Evolutionary conservation across 2,329 filamentous ascomycete species (phyloP).

Genomic region (Setomelanomma holmii): DNA sequence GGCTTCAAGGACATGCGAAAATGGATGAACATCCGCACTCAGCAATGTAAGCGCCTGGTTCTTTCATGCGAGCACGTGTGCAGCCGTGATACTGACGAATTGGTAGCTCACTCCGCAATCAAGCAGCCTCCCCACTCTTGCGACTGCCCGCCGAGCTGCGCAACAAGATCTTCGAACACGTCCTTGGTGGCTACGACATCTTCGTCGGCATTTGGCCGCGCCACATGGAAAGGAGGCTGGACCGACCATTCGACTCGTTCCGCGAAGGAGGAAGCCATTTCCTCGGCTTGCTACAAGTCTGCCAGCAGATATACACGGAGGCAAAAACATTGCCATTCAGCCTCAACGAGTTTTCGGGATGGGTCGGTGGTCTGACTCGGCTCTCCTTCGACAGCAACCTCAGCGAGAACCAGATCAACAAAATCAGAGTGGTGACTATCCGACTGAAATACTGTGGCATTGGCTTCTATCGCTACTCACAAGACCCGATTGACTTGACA

Average conservation of each 20-base stretch:
- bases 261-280: not conserved
- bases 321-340: not conserved
- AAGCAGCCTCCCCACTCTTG: not conserved
- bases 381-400: too few species aligned
- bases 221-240: too few species aligned
- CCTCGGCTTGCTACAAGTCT: not conserved
- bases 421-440: too few species aligned
- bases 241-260: not conserved
- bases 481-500: too few species aligned
- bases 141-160: conserved; percentile 7
- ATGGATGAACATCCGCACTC: not conserved
- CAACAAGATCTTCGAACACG: conserved; percentile 5
- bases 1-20: not conserved
- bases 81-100: too few species aligned
- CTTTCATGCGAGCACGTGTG: too few species aligned
- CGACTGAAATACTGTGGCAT: too few species aligned
- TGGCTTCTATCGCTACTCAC: too few species aligned
- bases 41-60: not conserved
- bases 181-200: not conserved
- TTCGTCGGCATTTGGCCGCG: not conserved
- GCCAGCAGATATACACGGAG: not conserved
- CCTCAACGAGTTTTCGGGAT: not conserved
- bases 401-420: too few species aligned
- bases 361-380: too few species aligned
- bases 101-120: not conserved